Conservation (phyloP, 345 rosid genomes). For the Cardamine occulta region DNA sequence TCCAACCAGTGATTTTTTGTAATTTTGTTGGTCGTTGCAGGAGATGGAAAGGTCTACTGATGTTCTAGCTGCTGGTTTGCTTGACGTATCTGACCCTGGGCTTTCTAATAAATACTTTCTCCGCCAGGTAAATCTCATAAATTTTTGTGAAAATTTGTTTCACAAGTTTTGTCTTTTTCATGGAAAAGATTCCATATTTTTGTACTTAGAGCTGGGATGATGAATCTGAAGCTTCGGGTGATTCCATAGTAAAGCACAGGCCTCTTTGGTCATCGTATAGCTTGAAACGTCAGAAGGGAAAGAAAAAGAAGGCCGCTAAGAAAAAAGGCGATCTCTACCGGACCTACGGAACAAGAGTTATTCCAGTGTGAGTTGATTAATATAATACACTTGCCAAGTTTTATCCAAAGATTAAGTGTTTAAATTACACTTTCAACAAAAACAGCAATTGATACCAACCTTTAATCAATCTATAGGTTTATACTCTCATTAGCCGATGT, state of each 20-base stretch:
- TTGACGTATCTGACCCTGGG: slow-evolving; percentile 93
- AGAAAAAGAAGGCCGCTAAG: slow-evolving; percentile 61
- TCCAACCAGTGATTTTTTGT: slow-evolving; percentile 17
- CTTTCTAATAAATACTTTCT: slow-evolving; percentile 90
- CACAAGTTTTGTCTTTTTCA: slow-evolving; percentile 6
- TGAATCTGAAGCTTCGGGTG: slow-evolving; percentile 67
- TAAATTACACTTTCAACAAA: neutral
- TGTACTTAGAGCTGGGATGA: slow-evolving; percentile 78
- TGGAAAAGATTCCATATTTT: slow-evolving; percentile 35
- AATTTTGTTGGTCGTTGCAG: slow-evolving; percentile 49
- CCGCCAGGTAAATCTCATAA: slow-evolving; percentile 67
- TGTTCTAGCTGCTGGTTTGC: slow-evolving; percentile 97
- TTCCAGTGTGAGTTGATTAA: slow-evolving; percentile 83
- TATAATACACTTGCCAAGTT: slow-evolving; percentile 22
- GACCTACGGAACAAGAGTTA: slow-evolving; percentile 96
- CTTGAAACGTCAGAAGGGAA: slow-evolving; percentile 56
- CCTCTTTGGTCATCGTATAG: slow-evolving; percentile 88
- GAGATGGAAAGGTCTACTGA: slow-evolving; percentile 98
- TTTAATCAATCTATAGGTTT: slow-evolving; percentile 60
- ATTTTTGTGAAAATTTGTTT: neutral
- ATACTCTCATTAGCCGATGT: slow-evolving; percentile 95
- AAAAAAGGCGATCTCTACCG: slow-evolving; percentile 77
- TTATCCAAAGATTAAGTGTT: neutral
- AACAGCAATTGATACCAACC: slow-evolving; percentile 16
- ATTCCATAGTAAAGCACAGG: slow-evolving; percentile 89